Evolutionary conservation across 805 yeast species (phyloP), one percentile per base, ranked within the genome.

Genomic region (Metschnikowia bowlesiae): DNA sequence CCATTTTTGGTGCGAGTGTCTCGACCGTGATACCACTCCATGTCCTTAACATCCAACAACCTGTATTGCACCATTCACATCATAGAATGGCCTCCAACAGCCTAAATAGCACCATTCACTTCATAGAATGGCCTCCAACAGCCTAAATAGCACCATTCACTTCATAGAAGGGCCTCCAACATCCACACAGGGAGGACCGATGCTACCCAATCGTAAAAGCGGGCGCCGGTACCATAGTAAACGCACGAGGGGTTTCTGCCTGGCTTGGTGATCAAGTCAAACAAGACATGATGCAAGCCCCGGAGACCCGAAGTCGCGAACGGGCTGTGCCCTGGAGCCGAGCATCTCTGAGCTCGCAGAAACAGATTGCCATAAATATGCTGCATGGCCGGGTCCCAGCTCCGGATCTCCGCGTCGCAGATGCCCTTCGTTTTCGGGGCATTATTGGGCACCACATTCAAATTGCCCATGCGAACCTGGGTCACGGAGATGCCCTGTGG

Each of bases 191-290:
- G 76, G 6, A 72, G 51, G 8, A 68, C 38, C 37, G 64, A 56
- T 1, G 72, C 41, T 11, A 73, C 48, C 55, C 65, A 53, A 41
- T 70, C 76, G 53, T 74, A 74, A 2, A 65, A 49, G 35, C 75
- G 59, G 2, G 78, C 74, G 4, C 78, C 78, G 1, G 70, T 55
- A 2, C 78, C 78, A 57, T 73, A 74, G 53, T 72, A 73, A 13
- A 70, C 69, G 6, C 69, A 62, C 2, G 69, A 50, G 2, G 73
- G 67, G 44, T 62, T 62, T 5, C 39, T 36, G 10, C 52, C 49
- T 8, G 36, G 22, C 10, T 59, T 47, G 51, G 66, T 69, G 8
- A 68, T 62, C 60, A 72, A 62, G 51, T 74, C 78, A 56, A 70
- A 74, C 35, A 74, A 56, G 8, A 65, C 50, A 58, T 74, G 75